These are phyloP conservation scores for Botryotinia globosa DNA, from an alignment of 2,329 filamentous ascomycete genomes.

Conservation along the genomic window DNA sequence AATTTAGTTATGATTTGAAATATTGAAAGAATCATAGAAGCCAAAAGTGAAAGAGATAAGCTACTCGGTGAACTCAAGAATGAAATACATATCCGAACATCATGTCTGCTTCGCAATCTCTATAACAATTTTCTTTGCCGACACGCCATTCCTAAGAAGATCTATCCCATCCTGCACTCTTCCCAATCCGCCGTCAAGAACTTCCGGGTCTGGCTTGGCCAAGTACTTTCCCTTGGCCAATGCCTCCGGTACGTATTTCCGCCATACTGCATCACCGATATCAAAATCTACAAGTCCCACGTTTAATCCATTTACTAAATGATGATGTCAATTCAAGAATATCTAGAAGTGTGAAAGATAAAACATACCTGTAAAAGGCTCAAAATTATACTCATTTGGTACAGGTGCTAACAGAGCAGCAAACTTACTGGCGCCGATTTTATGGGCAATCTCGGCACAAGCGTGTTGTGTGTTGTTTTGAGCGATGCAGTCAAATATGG, in stretches of 20 bases:
- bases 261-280: conserved; percentile 39
- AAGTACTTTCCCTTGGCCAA: conserved; percentile 40
- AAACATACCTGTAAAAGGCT: conserved; percentile 32
- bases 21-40: neutral
- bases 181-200: conserved; percentile 45
- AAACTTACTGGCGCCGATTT: conserved; percentile 33
- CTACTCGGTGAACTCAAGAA: neutral
- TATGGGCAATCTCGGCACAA: conserved; percentile 36
- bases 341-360: neutral
- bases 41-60: neutral
- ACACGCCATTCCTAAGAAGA: conserved; percentile 41
- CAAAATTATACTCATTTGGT: conserved; percentile 31
- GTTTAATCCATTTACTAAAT: conserved; percentile 32
- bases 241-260: conserved; percentile 42
- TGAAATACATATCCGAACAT: neutral
- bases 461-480: conserved; percentile 25
- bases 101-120: conserved; percentile 21
- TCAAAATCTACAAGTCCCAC: conserved; percentile 36
- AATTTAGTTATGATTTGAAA: neutral
- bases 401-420: conserved; percentile 3
- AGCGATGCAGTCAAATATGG: conserved; percentile 35
- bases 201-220: conserved; percentile 41
- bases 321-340: conserved; percentile 6
- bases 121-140: conserved; percentile 46
- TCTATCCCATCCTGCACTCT: conserved; percentile 44